These are phyloP conservation scores for Tilletia indica DNA, from an alignment of 1,284 basidiomycete species.

Conservation along the genomic window DNA sequence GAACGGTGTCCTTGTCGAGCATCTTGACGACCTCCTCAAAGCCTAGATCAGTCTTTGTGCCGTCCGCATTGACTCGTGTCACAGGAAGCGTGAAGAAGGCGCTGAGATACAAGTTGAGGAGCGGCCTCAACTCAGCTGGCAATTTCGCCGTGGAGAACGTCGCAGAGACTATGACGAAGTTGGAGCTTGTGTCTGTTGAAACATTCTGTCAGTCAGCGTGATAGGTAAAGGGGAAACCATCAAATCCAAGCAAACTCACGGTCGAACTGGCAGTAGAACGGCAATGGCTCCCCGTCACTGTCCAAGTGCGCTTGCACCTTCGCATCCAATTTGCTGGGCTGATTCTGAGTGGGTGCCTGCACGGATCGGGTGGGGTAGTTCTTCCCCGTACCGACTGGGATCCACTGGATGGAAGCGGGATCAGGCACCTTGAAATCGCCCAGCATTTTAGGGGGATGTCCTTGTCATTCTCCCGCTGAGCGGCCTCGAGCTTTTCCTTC, in stretches of 20 bases:
- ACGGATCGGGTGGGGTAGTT: constrained; percentile 31
- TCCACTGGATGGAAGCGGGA: constrained; percentile 85
- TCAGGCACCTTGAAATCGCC: constrained; percentile 68
- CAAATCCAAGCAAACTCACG: constrained; percentile 35
- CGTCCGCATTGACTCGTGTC: constrained; percentile 68
- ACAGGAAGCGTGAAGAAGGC: constrained; percentile 89
- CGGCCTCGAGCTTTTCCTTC: constrained; percentile 70
- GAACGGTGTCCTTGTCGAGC: constrained; percentile 87
- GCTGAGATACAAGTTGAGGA: constrained; percentile 79
- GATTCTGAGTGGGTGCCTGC: constrained; percentile 42
- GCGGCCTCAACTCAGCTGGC: constrained; percentile 51
- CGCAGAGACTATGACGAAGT: constrained; percentile 74
- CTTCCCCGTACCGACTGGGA: constrained; percentile 74
- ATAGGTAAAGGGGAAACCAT: neutral
- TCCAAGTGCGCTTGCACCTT: constrained; percentile 69
- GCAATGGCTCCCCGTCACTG: constrained; percentile 68
- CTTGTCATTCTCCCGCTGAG: constrained; percentile 81
- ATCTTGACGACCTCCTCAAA: constrained; percentile 89
- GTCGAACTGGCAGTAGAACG: constrained; percentile 87
- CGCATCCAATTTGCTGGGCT: constrained; percentile 29
- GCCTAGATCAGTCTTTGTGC: constrained; percentile 59
- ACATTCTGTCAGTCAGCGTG: neutral
- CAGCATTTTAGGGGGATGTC: constrained; percentile 75
- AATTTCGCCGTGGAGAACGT: constrained; percentile 64
- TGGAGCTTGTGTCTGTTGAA: constrained; percentile 66